Conservation (phyloP, 495 filamentous ascomycete genomes). For the Neurospora sp. region DNA sequence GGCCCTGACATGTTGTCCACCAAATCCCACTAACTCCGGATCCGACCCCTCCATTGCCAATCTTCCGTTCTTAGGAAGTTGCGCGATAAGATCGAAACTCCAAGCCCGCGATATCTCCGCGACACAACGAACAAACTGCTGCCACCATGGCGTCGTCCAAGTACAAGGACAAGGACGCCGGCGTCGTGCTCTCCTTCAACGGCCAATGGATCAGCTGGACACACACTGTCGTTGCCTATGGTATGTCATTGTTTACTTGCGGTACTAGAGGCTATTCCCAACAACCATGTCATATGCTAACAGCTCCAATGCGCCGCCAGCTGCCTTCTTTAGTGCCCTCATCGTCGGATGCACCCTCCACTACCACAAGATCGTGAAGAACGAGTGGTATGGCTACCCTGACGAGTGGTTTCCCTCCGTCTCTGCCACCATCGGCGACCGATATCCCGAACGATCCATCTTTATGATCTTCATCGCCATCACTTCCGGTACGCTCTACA, state of each 20-base stretch:
- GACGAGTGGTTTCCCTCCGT: constrained; percentile 99
- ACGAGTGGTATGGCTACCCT: constrained; percentile 94
- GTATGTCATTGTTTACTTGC: constrained; percentile 29
- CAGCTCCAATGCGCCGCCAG: constrained; percentile 25
- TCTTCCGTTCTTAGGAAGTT: neutral
- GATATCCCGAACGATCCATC: constrained; percentile 92
- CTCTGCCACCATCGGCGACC: constrained; percentile 95
- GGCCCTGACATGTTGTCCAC: neutral
- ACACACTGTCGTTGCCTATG: constrained; percentile 76
- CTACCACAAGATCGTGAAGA: constrained; percentile 94
- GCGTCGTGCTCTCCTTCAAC: constrained; percentile 72
- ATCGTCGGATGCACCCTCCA: constrained; percentile 77
- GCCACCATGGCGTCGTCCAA: constrained; percentile 41
- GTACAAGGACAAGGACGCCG: constrained; percentile 66
- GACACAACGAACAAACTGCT: neutral
- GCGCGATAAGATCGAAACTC: neutral
- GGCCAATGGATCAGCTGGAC: constrained; percentile 87
- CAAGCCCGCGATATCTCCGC: neutral
- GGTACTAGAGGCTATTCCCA: neutral
- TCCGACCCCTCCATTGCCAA: neutral
- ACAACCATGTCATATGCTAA: neutral
- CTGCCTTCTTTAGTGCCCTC: constrained; percentile 85
- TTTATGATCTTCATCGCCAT: constrained; percentile 97
- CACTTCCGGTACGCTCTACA: constrained; percentile 57
- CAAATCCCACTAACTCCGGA: neutral